Conservation (phyloP, 1,139 yeast genomes). For the Blastobotrys illinoisensis region DNA sequence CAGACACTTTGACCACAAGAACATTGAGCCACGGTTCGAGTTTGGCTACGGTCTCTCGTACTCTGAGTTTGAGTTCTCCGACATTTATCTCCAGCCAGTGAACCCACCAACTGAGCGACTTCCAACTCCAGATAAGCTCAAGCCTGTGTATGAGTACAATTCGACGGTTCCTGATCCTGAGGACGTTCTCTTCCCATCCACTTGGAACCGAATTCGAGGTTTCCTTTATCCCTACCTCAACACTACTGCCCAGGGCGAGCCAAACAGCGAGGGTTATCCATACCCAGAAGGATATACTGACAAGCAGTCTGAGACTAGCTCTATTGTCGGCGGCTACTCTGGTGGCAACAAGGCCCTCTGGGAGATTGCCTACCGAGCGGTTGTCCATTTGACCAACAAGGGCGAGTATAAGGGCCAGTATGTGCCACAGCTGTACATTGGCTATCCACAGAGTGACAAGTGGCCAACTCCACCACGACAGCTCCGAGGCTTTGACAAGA, state of each 20-base stretch:
- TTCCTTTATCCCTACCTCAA: conserved; percentile 31
- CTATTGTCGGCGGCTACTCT: conserved; percentile 52
- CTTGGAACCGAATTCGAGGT: conserved; percentile 16
- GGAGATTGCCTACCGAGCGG: conserved; percentile 44
- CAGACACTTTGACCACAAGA: conserved; percentile 49
- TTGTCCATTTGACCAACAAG: conserved; percentile 45
- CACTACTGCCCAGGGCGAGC: conserved; percentile 17
- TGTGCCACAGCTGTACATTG: conserved; percentile 55
- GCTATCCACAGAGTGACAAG: conserved; percentile 42
- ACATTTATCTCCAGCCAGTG: conserved; percentile 35
- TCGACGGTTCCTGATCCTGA: conserved; percentile 42
- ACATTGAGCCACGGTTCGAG: conserved; percentile 52
- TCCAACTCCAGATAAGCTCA: conserved; percentile 46
- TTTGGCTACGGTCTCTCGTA: conserved; percentile 61
- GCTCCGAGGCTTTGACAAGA: conserved; percentile 57
- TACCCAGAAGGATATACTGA: conserved; percentile 51
- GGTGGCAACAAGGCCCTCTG: conserved; percentile 49
- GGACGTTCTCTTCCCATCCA: conserved; percentile 44
- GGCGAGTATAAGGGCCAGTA: conserved; percentile 49
- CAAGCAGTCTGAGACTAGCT: conserved; percentile 35
- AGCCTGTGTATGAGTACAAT: conserved; percentile 30
- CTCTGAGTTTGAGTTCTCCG: conserved; percentile 41
- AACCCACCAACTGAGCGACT: conserved; percentile 44
- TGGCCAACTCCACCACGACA: conserved; percentile 45
- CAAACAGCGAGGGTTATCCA: conserved; percentile 37